Conservation (phyloP, 768 basidiomycete species). For the Mycena olivaceomarginata region DNA sequence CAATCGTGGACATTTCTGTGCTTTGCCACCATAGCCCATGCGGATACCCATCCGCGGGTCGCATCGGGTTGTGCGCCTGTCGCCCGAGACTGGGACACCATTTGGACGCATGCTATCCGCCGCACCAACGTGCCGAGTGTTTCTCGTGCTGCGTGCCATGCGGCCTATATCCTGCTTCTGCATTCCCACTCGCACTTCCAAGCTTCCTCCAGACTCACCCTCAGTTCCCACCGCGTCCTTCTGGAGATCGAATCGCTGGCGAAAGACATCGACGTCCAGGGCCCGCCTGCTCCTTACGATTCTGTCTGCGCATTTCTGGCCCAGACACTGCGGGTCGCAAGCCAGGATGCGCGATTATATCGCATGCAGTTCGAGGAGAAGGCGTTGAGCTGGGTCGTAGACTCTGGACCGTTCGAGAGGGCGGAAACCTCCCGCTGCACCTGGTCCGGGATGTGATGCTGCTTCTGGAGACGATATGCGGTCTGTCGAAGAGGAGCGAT, state of each 20-base stretch:
- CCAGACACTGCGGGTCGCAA: conserved; percentile 80
- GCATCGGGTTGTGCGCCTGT: conserved; percentile 41
- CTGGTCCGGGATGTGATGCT: conserved; percentile 76
- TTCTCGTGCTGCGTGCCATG: conserved; percentile 88
- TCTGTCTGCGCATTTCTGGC: conserved; percentile 91
- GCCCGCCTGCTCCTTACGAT: conserved; percentile 91
- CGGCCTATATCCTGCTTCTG: conserved; percentile 73
- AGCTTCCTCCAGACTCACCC: conserved; percentile 52
- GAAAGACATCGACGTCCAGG: conserved; percentile 93
- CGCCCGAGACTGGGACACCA: conserved; percentile 79
- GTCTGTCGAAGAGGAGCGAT: conserved; percentile 66
- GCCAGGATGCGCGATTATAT: conserved; percentile 89
- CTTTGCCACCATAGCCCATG: conserved; percentile 81
- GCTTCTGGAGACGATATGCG: conserved; percentile 80
- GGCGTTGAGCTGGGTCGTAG: conserved; percentile 87
- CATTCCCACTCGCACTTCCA: conserved; percentile 53
- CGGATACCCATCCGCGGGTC: conserved; percentile 56
- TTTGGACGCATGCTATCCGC: conserved; percentile 91
- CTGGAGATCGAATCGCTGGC: conserved; percentile 86
- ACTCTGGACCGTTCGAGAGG: conserved; percentile 75
- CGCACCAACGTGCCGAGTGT: conserved; percentile 80
- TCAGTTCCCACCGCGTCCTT: conserved; percentile 76
- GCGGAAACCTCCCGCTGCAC: conserved; percentile 69
- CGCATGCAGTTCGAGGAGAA: conserved; percentile 93
- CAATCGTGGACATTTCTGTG: conserved; percentile 94